Evolutionary conservation across 768 basidiomycete species (phyloP).

Genomic region (Mrakia frigida): DNA sequence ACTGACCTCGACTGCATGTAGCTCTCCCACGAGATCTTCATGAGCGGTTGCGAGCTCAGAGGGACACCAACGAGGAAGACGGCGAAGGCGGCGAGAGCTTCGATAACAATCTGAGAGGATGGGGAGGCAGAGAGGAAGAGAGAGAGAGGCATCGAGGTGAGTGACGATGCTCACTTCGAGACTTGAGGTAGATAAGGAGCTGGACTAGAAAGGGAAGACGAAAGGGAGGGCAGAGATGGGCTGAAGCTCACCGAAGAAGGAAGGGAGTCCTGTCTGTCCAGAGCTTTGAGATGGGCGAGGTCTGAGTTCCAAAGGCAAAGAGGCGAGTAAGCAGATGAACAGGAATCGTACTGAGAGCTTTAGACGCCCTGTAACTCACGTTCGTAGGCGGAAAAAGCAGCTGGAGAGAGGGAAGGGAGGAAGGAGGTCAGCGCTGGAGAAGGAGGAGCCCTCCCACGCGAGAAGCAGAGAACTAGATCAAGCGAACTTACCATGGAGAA

Average conservation of each 20-base stretch:
- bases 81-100: constrained; percentile 14
- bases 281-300: constrained; percentile 24
- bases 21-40: constrained; percentile 21
- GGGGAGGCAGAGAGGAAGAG: background rate
- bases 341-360: background rate
- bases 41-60: constrained; percentile 1
- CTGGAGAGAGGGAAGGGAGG: background rate
- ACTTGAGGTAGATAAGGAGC: background rate
- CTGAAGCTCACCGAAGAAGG: constrained; percentile 20
- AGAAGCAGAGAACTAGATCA: background rate
- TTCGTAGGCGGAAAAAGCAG: constrained; percentile 26
- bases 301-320: background rate
- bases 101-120: constrained; percentile 10
- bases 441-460: background rate
- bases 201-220: background rate
- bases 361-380: background rate
- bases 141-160: background rate
- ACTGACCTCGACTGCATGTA: constrained; percentile 20
- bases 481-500: constrained; percentile 16
- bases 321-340: too few relatives aligned
- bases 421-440: background rate
- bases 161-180: background rate
- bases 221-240: background rate
- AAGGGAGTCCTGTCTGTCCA: constrained; percentile 11
- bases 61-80: constrained; percentile 18